Base-by-base conservation (phyloP, 257 asterid genomes). In the Knoxia roxburghii region DNA sequence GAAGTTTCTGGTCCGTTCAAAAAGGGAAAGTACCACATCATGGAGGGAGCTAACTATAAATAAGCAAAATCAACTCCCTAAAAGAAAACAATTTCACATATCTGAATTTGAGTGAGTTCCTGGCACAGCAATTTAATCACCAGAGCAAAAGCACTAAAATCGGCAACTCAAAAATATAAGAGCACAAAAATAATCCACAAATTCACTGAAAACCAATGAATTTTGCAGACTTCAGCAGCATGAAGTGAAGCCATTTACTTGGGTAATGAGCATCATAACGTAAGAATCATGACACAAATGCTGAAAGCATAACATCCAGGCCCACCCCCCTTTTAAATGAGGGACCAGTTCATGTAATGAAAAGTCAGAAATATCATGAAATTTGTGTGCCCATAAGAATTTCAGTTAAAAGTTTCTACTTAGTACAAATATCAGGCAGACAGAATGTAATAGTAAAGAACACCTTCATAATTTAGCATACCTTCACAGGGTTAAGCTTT, bases 401-500 rank as follows among this genome's bases (percentile, higher is more conserved):
- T 50, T 18, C n/a, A 6, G 13, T 64, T 50, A 2, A 45, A 27
- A 46, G 39, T 3, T 26, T 62, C 52, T 23, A 21, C 13, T 1
- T 4, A 4, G 9, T 10, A 49, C 27, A 32, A 33, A 64, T 12
- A 13, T 15, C 26, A 24, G 29, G 30, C 39, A 15, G 6, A 7
- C 18, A 5, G 7, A 40, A 27, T 45, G 18, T 35, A 58, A 60
- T 23, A n/a, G 32, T 45, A 4, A 46, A 46, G 35, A 27, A 37
- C 49, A 59, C 30, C 23, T 35, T 17, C 45, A 15, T 11, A 11
- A 48, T 33, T 52, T 65, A 61, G 32, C 73, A 64, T 79, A 88
- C 99, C 97, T 90, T 85, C 65, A 85, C 86, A 64, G 95, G 95
- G 78, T 87, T 85, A 69, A 94, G 95, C 81, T 94, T 94, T 1